phyloP scores from a whole-genome alignment of 495 filamentous ascomycete species.

The Podospora pseudopauciseta region DNA sequence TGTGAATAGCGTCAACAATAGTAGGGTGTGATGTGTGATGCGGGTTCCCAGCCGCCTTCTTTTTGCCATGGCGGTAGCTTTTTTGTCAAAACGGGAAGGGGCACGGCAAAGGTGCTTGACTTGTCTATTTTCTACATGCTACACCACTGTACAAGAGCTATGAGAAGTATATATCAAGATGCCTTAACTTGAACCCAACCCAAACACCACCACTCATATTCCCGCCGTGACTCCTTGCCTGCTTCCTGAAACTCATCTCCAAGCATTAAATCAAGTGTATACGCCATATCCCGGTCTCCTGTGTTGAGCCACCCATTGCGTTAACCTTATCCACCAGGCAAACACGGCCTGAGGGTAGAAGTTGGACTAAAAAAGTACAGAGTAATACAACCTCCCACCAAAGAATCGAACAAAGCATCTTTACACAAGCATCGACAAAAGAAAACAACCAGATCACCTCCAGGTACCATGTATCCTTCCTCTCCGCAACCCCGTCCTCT shows the following conservation, averaged over 20 bases:
- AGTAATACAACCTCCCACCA: background rate
- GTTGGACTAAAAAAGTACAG: background rate
- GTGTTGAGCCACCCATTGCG: background rate
- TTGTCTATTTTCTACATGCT: background rate
- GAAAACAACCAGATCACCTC: slow-evolving; percentile 38
- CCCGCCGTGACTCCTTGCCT: background rate
- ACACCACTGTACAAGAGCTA: background rate
- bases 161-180: background rate
- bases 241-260: background rate
- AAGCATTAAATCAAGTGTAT: background rate
- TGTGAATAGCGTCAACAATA: background rate
- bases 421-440: background rate
- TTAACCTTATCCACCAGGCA: background rate
- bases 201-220: background rate
- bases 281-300: background rate
- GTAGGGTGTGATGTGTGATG: background rate
- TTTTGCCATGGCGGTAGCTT: background rate
- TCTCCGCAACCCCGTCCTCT: slow-evolving; percentile 40
- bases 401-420: background rate
- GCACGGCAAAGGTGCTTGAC: background rate
- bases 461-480: slow-evolving; percentile 49
- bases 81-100: background rate
- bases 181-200: background rate
- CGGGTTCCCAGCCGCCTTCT: background rate
- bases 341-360: background rate